phyloP scores from a whole-genome alignment of 2,329 filamentous ascomycete genomes.

The Ophiostoma piceae region DNA sequence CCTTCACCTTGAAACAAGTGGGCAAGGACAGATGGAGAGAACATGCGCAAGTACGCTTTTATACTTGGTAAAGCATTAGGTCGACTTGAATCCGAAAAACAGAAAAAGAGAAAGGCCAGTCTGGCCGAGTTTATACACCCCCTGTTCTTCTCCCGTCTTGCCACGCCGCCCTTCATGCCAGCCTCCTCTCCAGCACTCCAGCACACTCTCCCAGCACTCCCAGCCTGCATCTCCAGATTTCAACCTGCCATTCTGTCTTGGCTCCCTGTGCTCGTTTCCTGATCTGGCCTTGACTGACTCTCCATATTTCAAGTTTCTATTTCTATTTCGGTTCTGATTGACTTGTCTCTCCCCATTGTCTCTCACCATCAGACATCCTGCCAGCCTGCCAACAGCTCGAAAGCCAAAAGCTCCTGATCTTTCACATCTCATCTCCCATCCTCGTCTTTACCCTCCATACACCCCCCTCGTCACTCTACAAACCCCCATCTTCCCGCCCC shows the following conservation, averaged over 20 bases:
- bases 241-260: background rate
- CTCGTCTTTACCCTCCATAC: background rate
- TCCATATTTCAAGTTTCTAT: conserved; percentile 12
- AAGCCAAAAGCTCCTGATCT: background rate
- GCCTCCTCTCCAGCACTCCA: background rate
- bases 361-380: background rate
- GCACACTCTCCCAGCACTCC: background rate
- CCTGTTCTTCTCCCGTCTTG: background rate
- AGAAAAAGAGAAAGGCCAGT: background rate
- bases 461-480: background rate
- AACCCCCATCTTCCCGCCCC: background rate
- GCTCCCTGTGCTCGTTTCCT: conserved; percentile 12
- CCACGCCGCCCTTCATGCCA: conserved; percentile 16
- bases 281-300: background rate
- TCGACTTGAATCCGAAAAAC: background rate
- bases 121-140: background rate
- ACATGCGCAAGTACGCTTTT: background rate
- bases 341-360: background rate
- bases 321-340: background rate
- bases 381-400: background rate
- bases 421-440: background rate
- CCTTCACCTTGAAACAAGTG: conserved; percentile 13
- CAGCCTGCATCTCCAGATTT: background rate
- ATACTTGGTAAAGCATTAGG: background rate
- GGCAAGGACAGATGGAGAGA: background rate